Base-by-base conservation (phyloP, 306 rosid genomes). In the Ormosia emarginata region DNA sequence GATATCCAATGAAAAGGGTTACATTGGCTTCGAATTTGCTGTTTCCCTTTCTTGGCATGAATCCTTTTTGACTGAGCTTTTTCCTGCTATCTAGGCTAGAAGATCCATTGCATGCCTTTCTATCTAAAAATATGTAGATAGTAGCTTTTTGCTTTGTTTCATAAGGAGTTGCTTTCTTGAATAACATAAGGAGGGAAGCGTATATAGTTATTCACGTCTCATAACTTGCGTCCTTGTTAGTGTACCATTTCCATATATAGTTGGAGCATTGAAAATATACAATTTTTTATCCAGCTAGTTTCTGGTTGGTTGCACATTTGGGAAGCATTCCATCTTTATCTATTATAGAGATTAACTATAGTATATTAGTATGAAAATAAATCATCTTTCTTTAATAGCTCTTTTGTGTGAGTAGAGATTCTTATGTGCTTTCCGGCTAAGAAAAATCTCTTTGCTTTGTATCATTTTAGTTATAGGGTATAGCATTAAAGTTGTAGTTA, bases 21-120 rank as follows among this genome's bases (percentile, higher is more conserved):
- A 75, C 75, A 80, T 83, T 92, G 91, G 90, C 91, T 88, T 86
- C 82, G 85, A 83, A 74, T 87, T 88, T 82, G 83, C 57, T 41
- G 82, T 88, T 79, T 43, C 85, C 89, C 91, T 93, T 93, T 90
- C 91, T 86, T 81, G 90, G 92, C 93, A 87, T 89, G 93, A 69
- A 90, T 78, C 89, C 84, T 75, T 85, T 91, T 91, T 93, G 91
- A 93, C 96, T 90, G 12, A 61, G 50, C 91, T 85, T 77, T 90
- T 81, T 61, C 83, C 67, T 36, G 59, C 75, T 77, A 80, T 74
- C 77, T 59, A 87, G 63, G 71, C 84, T 37, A 71, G 46, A 83
- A 84, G 64, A 78, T 81, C 85, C 86, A 85, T 81, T 59, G 56
- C 74, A 30, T 88, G 81, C 87, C 86, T 88, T 81, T 81, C 78